These are phyloP conservation scores for Jacaranda copaia DNA, from an alignment of 257 asterid species.

Conservation along the genomic window DNA sequence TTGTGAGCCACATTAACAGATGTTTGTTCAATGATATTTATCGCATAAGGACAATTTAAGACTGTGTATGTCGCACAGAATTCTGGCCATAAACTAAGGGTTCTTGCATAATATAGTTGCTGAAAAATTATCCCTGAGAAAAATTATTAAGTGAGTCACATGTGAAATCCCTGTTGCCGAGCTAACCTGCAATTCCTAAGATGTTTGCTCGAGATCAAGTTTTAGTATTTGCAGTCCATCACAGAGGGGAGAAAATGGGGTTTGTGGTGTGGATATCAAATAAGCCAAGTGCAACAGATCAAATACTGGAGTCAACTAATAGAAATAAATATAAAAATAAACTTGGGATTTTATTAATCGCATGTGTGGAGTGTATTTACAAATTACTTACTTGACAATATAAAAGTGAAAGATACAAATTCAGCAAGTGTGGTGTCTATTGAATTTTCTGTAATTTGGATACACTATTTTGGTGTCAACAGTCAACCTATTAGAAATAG, in stretches of 20 bases:
- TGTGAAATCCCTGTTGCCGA: neutral
- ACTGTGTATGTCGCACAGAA: conserved; percentile 1
- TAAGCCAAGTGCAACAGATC: conserved; percentile 8
- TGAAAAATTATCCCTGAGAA: conserved; percentile 4
- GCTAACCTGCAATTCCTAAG: neutral
- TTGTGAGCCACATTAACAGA: neutral
- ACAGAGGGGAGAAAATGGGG: neutral
- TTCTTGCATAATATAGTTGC: neutral
- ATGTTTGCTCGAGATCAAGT: conserved; percentile 1
- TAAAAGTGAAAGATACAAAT: conserved; percentile 16
- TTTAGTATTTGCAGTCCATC: conserved; percentile 15
- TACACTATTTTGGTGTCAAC: neutral
- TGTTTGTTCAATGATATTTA: neutral
- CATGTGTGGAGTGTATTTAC: neutral
- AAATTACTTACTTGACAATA: neutral
- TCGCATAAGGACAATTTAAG: neutral
- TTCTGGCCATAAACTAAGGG: conserved; percentile 2
- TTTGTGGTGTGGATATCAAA: neutral
- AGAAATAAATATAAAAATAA: neutral
- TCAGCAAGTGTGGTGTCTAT: conserved; percentile 3
- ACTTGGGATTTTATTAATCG: conserved; percentile 12
- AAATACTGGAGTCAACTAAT: neutral
- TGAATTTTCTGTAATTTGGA: conserved; percentile 22
- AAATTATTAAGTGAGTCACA: conserved; percentile 12
- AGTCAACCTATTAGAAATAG: neutral